Base-by-base conservation (phyloP, 2,329 filamentous ascomycete species). In the Trichoderma aggressivum region DNA sequence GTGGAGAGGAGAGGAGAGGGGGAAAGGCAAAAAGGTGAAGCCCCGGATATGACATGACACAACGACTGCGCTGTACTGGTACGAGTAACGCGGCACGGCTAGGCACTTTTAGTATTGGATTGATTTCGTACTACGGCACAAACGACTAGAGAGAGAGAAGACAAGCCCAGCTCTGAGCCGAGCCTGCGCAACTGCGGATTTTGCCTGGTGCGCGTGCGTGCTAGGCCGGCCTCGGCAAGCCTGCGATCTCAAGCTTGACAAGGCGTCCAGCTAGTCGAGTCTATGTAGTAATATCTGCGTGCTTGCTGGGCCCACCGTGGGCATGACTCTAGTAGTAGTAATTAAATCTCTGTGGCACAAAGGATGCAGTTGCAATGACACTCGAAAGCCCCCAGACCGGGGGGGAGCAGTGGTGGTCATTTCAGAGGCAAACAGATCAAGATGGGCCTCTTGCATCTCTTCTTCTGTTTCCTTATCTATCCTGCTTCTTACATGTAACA, bases 1-100 rank as follows among this genome's bases (percentile, higher is more conserved):
- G 55, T 58, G 70, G 70, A 63, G 70, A 71, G 63, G 70, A 61
- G 62, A 63, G 70, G n/a, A n/a, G n/a, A n/a, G n/a, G 36, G 36
- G 36, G 36, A 43, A 67, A 64, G 70, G 63, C 63, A 43, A 68
- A 34, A 21, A 56, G 43, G 18, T 50, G 47, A 47, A 47, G 43
- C 43, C 43, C 43, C 43, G 43, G 43, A 47, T 21, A 66, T 66
- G 63, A 5, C 26, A n/a, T n/a, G 26, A 66, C 50, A 66, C 63
- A 58, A 39, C 32, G n/a, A 66, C 43, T 12, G n/a, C 11, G 4
- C 11, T 11, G 11, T 34, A 34, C 32, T 16, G 16, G 36, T 43
- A 43, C 36, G 36, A 43, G 36, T 43, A 12, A 12, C 47, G 47
- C 47, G 47, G 47, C n/a, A 24, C n/a, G 47, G 47, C 47, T 50